Conservation (phyloP, 768 basidiomycete species). For the Mrakia frigida region DNA sequence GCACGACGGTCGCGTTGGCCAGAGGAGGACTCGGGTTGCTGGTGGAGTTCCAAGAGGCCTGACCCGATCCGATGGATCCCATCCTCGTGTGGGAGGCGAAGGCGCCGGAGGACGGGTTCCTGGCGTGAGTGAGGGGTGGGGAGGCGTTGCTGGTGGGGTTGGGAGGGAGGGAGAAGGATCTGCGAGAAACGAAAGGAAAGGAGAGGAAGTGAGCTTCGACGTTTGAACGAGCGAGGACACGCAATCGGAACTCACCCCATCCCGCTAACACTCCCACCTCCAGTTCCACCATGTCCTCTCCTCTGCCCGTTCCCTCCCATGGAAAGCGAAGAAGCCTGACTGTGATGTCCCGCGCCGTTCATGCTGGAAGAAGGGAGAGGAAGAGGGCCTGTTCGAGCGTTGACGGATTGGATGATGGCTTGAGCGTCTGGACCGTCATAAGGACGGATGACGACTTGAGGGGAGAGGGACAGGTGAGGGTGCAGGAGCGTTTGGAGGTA, state of each 20-base stretch:
- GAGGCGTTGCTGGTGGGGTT: background rate
- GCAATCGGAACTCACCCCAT: slow-evolving; percentile 6
- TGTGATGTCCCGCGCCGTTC: background rate
- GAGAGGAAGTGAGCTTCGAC: background rate
- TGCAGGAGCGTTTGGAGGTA: slow-evolving; percentile 80
- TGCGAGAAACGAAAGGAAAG: background rate
- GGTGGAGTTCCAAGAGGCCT: background rate
- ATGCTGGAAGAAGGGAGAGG: background rate
- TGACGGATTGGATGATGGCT: slow-evolving; percentile 42
- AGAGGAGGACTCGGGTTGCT: background rate
- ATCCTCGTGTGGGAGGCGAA: slow-evolving; percentile 20
- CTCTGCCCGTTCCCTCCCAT: slow-evolving; percentile 8
- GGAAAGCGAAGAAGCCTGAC: background rate
- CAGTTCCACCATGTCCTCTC: background rate
- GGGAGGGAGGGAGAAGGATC: background rate
- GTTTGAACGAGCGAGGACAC: too few relatives aligned
- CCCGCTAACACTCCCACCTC: background rate
- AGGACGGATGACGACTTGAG: slow-evolving; percentile 58
- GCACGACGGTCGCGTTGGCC: background rate
- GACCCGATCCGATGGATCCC: slow-evolving; percentile 26
- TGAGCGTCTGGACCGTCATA: slow-evolving; percentile 95
- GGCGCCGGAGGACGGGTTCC: background rate
- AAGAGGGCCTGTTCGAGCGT: slow-evolving; percentile 10
- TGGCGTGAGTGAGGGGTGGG: background rate
- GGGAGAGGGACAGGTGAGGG: slow-evolving; percentile 35